These are phyloP conservation scores for Cercophora samala DNA, from an alignment of 495 filamentous ascomycete genomes.

Conservation along the genomic window DNA sequence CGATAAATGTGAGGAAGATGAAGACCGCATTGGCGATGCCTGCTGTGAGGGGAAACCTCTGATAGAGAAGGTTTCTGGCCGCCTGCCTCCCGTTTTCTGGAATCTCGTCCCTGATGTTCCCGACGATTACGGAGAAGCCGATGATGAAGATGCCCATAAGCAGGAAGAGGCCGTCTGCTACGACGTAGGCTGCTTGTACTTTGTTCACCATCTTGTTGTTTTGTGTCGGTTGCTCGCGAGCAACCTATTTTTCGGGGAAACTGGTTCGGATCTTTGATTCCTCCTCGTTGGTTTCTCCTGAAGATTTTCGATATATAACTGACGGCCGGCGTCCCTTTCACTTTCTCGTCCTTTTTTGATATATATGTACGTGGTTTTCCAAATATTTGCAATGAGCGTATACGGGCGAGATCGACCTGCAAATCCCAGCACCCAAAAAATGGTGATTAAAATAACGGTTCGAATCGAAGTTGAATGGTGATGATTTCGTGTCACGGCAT, in stretches of 20 bases:
- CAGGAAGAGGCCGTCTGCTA: conserved; percentile 59
- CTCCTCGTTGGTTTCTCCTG: neutral
- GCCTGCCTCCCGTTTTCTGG: conserved; percentile 52
- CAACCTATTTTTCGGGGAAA: conserved; percentile 13
- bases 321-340: conserved; percentile 50
- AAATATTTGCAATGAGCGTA: conserved; percentile 15
- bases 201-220: conserved; percentile 52
- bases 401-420: conserved; percentile 36
- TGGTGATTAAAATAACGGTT: conserved; percentile 23
- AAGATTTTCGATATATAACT: conserved; percentile 21
- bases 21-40: conserved; percentile 65
- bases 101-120: conserved; percentile 47
- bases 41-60: conserved; percentile 60
- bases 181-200: conserved; percentile 55
- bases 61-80: conserved; percentile 60
- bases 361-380: neutral
- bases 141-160: conserved; percentile 61
- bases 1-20: conserved; percentile 53
- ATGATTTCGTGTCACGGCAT: conserved; percentile 18
- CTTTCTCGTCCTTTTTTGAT: conserved; percentile 2
- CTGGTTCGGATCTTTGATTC: conserved; percentile 10
- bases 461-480: conserved; percentile 20
- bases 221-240: conserved; percentile 7
- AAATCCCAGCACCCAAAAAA: conserved; percentile 28
- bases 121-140: conserved; percentile 57